A percentile compares a stretch with the other conserved stretches of the same genome.
These are phyloP conservation scores for Lipomyces yamanashiensis DNA, from an alignment of 805 yeast species.

Conservation along the genomic window DNA sequence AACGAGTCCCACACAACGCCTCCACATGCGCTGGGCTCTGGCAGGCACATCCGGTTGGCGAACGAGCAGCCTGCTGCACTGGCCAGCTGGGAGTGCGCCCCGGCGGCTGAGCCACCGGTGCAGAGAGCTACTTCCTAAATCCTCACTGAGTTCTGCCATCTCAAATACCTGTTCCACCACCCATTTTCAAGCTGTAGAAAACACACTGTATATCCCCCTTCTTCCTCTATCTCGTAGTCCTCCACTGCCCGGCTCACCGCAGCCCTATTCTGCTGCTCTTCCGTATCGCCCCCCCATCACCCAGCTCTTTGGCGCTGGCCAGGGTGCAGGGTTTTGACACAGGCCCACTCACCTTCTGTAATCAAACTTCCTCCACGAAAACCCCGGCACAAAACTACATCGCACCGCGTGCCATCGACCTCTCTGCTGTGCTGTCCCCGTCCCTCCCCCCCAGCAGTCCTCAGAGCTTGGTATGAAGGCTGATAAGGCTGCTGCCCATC, in stretches of 20 bases:
- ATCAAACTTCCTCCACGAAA: not conserved
- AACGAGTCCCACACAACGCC: too few species aligned
- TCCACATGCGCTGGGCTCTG: too few species aligned
- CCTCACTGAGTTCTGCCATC: not conserved
- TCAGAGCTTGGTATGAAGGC: constrained; percentile 16
- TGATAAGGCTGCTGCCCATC: constrained; percentile 12
- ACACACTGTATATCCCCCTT: too few species aligned
- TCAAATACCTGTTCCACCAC: not conserved
- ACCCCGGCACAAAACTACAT: not conserved
- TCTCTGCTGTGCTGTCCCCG: not conserved
- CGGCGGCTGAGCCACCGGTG: not conserved
- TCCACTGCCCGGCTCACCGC: too few species aligned
- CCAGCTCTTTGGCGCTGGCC: not conserved
- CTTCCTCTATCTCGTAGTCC: too few species aligned
- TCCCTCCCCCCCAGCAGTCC: constrained; percentile 1
- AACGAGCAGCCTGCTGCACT: not conserved
- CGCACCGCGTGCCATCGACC: not conserved
- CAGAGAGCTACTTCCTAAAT: too few species aligned
- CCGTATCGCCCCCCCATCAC: not conserved
- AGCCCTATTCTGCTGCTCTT: not conserved
- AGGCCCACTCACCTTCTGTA: not conserved
- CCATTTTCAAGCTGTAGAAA: too few species aligned
- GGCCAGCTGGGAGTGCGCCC: not conserved
- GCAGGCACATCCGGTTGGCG: too few species aligned
- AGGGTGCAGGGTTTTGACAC: not conserved